Evolutionary conservation across 1,284 basidiomycete species (phyloP).

Genomic region (Apiotrichum porosum): DNA sequence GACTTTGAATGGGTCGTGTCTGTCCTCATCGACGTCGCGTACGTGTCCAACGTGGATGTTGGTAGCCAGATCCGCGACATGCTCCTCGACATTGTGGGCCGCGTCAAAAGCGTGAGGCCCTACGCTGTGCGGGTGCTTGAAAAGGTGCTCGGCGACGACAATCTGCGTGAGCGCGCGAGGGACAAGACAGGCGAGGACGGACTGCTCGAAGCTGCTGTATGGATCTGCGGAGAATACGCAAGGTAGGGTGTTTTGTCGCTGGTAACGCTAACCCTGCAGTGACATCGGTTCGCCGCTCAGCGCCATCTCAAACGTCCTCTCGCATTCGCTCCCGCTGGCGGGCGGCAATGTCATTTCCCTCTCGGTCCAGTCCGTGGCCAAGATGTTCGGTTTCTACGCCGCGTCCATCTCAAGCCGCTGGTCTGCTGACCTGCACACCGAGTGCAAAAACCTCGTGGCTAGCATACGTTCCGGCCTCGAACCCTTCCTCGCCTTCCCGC

Average conservation of each 20-base stretch:
- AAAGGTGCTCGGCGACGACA: slow-evolving; percentile 70
- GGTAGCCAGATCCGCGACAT: slow-evolving; percentile 72
- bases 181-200: slow-evolving; percentile 65
- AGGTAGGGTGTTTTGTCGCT: background rate
- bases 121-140: slow-evolving; percentile 79
- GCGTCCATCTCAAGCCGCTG: slow-evolving; percentile 68
- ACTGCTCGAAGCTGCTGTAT: slow-evolving; percentile 84
- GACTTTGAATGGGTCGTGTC: slow-evolving; percentile 98
- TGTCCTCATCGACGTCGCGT: slow-evolving; percentile 81
- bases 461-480: slow-evolving; percentile 57
- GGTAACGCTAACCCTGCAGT: slow-evolving; percentile 6
- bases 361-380: slow-evolving; percentile 76
- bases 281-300: slow-evolving; percentile 34
- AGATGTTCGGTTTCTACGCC: slow-evolving; percentile 82
- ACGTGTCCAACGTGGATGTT: slow-evolving; percentile 72
- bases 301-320: slow-evolving; percentile 57
- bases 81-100: slow-evolving; percentile 77
- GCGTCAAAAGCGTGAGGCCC: slow-evolving; percentile 69
- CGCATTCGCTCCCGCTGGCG: slow-evolving; percentile 54
- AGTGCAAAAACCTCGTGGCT: slow-evolving; percentile 60
- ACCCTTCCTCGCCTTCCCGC: slow-evolving; percentile 55
- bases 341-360: slow-evolving; percentile 62
- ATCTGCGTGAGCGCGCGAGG: slow-evolving; percentile 54
- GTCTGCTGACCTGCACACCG: slow-evolving; percentile 51
- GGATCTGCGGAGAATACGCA: slow-evolving; percentile 91